phyloP scores from a whole-genome alignment of 148 eudicot species.

The Spergularia marina region DNA sequence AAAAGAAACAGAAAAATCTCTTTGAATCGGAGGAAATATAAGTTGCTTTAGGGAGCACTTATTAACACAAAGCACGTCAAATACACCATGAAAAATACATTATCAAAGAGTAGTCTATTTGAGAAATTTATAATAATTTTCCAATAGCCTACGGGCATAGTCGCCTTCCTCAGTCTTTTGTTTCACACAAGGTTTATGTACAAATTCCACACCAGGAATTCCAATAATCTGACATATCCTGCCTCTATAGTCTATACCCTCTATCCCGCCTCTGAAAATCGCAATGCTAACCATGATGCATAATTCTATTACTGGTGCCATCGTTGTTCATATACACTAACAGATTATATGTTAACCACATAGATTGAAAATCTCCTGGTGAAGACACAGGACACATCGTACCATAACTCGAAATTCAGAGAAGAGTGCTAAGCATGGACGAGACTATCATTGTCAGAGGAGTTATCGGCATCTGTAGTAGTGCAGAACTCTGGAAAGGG shows the following conservation, averaged over 20 bases:
- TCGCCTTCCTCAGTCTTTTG: not conserved
- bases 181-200: constrained; percentile 15
- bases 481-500: constrained; percentile 49
- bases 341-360: constrained; percentile 9
- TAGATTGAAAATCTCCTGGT: not conserved
- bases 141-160: not conserved
- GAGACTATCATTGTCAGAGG: constrained; percentile 22
- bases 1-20: no score
- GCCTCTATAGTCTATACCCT: not conserved
- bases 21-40: no score
- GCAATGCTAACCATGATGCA: constrained; percentile 14
- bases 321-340: constrained; percentile 14
- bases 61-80: no score
- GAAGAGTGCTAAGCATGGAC: not conserved
- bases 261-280: not conserved
- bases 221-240: constrained; percentile 1
- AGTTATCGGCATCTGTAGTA: constrained; percentile 17
- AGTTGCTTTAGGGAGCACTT: no score
- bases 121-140: not conserved
- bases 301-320: constrained; percentile 14
- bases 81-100: no score
- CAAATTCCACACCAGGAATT: constrained; percentile 8
- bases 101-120: no score
- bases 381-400: constrained; percentile 1
- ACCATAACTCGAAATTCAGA: not conserved